Percentiles rank a stretch among this genome's conserved stretches.
phyloP scores from a whole-genome alignment of 352 stramenopile genomes.

The Pythium phragmitis region DNA sequence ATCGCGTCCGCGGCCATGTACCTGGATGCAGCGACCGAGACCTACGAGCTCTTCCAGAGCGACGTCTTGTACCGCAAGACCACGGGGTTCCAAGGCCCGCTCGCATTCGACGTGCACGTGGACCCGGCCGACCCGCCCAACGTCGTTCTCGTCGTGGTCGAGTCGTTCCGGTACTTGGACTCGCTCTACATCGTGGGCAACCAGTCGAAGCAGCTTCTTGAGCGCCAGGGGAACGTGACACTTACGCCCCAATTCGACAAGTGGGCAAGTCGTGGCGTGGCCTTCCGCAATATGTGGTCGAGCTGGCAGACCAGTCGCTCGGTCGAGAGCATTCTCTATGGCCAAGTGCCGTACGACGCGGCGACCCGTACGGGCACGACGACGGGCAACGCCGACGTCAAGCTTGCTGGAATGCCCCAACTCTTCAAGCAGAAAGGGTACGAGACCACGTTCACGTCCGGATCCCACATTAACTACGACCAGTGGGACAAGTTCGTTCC shows the following conservation, averaged over 20 bases:
- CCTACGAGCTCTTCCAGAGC: slow-evolving; percentile 37
- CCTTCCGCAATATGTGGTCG: slow-evolving; percentile 59
- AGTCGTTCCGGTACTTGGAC: slow-evolving; percentile 59
- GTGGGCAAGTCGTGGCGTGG: slow-evolving; percentile 48
- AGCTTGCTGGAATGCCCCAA: slow-evolving; percentile 46
- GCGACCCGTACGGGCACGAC: slow-evolving; percentile 39
- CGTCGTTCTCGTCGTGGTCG: slow-evolving; percentile 39
- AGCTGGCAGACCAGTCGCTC: slow-evolving; percentile 60
- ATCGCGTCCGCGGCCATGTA: slow-evolving; percentile 20
- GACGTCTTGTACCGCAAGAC: slow-evolving; percentile 39
- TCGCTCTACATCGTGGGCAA: slow-evolving; percentile 52
- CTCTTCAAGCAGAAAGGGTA: slow-evolving; percentile 54
- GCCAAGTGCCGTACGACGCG: slow-evolving; percentile 46
- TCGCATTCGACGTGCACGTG: slow-evolving; percentile 46
- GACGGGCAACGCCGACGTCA: slow-evolving; percentile 28
- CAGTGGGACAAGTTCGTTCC: slow-evolving; percentile 49
- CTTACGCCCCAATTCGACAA: slow-evolving; percentile 52
- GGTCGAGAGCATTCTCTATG: slow-evolving; percentile 54
- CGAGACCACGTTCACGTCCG: slow-evolving; percentile 47
- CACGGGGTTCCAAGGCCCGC: slow-evolving; percentile 40
- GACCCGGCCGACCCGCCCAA: slow-evolving; percentile 38
- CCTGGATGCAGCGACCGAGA: slow-evolving; percentile 38
- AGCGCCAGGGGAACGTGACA: slow-evolving; percentile 35
- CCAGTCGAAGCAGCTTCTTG: slow-evolving; percentile 9
- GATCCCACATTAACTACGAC: slow-evolving; percentile 46